phyloP scores from a whole-genome alignment of 2,329 filamentous ascomycete species.

The Nannizziopsis arthrosporioides region DNA sequence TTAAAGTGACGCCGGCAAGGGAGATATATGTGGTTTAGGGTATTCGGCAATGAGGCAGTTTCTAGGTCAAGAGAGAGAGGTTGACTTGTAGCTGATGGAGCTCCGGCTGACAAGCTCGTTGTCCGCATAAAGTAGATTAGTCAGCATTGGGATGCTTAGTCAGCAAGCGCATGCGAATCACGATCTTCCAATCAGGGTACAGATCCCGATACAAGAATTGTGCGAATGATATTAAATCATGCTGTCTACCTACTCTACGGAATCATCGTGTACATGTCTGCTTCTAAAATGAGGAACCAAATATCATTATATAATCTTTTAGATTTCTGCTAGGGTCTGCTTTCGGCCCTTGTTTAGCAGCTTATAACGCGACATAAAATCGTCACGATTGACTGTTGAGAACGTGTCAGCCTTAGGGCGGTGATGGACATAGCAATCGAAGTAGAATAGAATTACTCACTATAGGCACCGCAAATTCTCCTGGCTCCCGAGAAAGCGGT shows the following conservation, averaged over 20 bases:
- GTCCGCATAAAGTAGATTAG: too few relatives aligned
- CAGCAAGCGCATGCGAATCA: too few relatives aligned
- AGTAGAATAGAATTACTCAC: slow-evolving; percentile 42
- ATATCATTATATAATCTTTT: slow-evolving; percentile 6
- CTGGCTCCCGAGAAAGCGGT: slow-evolving; percentile 71
- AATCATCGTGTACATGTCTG: background rate
- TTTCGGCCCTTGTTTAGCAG: slow-evolving; percentile 52
- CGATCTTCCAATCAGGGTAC: too few relatives aligned
- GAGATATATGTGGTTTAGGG: background rate
- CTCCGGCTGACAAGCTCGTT: background rate
- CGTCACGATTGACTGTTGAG: slow-evolving; percentile 50
- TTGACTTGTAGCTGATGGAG: background rate
- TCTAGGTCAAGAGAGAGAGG: too few relatives aligned
- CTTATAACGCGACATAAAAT: slow-evolving; percentile 65
- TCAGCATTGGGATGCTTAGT: too few relatives aligned
- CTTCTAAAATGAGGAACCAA: background rate
- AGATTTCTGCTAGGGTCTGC: slow-evolving; percentile 24
- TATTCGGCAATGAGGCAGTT: too few relatives aligned
- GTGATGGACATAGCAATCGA: background rate
- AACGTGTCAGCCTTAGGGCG: background rate
- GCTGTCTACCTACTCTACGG: background rate
- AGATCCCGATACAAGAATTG: too few relatives aligned
- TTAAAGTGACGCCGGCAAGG: background rate
- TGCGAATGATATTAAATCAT: too few relatives aligned
- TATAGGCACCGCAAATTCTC: slow-evolving; percentile 83